Evolutionary conservation across 2,329 filamentous ascomycete genomes (phyloP).

Genomic region (Ploettnerulaceae sp.): DNA sequence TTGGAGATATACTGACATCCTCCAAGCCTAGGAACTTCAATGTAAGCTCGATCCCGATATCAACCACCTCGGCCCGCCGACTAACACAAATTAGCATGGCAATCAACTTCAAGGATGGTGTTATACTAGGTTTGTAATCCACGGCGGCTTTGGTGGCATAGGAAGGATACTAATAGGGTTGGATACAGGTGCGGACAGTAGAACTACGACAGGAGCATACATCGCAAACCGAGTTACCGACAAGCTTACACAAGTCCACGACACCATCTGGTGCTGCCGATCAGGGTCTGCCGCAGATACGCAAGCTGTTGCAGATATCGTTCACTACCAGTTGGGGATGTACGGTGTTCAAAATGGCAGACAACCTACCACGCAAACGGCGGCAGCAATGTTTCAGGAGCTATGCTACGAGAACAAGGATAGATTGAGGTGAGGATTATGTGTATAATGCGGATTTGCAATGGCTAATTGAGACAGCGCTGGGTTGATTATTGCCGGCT

Average conservation of each 20-base stretch:
- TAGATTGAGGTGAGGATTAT: conserved; percentile 65
- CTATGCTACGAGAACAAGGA: conserved; percentile 98
- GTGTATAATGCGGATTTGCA: not conserved
- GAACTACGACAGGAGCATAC: conserved; percentile 96
- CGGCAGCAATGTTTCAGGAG: conserved; percentile 95
- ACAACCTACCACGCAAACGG: conserved; percentile 88
- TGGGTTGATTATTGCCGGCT: conserved; percentile 97
- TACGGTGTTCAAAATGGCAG: conserved; percentile 89
- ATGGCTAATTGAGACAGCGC: conserved; percentile 53
- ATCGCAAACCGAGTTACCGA: conserved; percentile 99
- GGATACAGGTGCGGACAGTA: conserved; percentile 74
- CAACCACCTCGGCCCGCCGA: conserved; percentile 17
- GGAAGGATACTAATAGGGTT: conserved; percentile 14
- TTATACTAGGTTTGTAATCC: conserved; percentile 70
- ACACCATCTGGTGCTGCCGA: conserved; percentile 99
- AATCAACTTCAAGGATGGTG: conserved; percentile 96
- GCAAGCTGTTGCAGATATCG: conserved; percentile 95
- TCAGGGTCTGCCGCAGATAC: conserved; percentile 97
- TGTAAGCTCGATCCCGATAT: conserved; percentile 53
- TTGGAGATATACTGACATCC: conserved; percentile 16
- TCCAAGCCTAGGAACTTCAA: conserved; percentile 86
- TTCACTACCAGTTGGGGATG: conserved; percentile 91
- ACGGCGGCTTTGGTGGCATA: not conserved
- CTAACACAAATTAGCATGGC: conserved; percentile 68
- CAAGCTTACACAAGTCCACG: conserved; percentile 96